Evolutionary conservation across 148 eudicot genomes (phyloP), one percentile per base, ranked within the genome.

Genomic region (Cornus kousa): DNA sequence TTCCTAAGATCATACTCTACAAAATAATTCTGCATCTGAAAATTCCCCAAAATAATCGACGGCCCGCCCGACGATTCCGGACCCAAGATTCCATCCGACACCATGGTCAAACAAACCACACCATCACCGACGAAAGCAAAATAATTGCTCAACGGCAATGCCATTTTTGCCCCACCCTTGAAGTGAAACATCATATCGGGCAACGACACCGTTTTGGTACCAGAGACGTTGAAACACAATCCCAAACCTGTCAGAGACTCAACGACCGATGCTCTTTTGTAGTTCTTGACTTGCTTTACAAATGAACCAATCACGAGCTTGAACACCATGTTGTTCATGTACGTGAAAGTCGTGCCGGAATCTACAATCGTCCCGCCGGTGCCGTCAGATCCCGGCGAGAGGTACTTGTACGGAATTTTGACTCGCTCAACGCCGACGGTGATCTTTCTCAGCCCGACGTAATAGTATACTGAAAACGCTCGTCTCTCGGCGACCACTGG

Each of bases 131-230:
- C 83, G 22, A 76, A 23, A 1, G 81, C 76, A 55, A 88, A 88
- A 62, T 82, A 82, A 16, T 86, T 86, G 43, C 78, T 83, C 32
- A 86, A 19, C 1, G 91, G 91, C 81, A 88, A 67, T 33, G 2
- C 78, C 89, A 88, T 84, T 16, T 84, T 57, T 46, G 87, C 86
- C 17, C 91, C 91, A 33, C 91, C 91, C 74, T 88, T 88, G 65
- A 86, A 88, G 57, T 82, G 85, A 6, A 88, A 81, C 74, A 35
- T 39, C 72, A 88, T 16, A 12, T 80, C 83, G 16, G 91, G 91
- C 20, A 88, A 82, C 46, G 55, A 31, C 71, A 86, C 71, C 53
- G 35, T 77, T 55, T 82, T 32, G 2, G 65, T 39, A 40, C 83
- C 87, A 0, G 86, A 74, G 31, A 86, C 70, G 20, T 88, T 87